These are phyloP conservation scores for Aspergillus persii DNA, from an alignment of 2,329 filamentous ascomycete species.

Conservation along the genomic window DNA sequence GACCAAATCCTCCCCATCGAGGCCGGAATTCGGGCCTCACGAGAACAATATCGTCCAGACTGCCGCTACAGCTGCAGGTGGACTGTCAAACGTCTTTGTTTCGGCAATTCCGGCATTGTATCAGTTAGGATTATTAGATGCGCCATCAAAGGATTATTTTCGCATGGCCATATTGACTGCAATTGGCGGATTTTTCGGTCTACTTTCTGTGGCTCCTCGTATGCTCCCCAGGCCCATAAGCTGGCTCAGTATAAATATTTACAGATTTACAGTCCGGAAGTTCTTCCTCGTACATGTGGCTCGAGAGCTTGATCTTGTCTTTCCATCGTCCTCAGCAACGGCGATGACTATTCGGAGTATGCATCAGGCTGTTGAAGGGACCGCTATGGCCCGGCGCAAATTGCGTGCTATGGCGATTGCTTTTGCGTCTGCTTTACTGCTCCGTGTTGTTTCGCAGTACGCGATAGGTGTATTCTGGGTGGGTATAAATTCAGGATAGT, in stretches of 20 bases:
- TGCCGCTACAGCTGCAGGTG: conserved; percentile 4
- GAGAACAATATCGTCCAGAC: conserved; percentile 8
- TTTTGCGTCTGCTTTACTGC: not conserved
- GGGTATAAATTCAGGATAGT: not conserved
- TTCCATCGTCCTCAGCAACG: conserved; percentile 3
- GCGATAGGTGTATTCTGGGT: conserved; percentile 6
- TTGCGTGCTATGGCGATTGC: not conserved
- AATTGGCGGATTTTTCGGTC: conserved; percentile 2
- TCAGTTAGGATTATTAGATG: conserved; percentile 1
- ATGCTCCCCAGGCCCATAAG: not conserved
- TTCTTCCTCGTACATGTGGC: conserved; percentile 6
- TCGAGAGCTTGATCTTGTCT: conserved; percentile 1
- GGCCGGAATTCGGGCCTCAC: conserved; percentile 1
- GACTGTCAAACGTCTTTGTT: conserved; percentile 5
- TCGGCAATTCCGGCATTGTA: conserved; percentile 4
- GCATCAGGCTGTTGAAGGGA: conserved; percentile 1
- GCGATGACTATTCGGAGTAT: conserved; percentile 5
- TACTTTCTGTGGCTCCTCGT: conserved; percentile 3
- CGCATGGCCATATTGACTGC: not conserved
- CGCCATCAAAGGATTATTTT: not conserved
- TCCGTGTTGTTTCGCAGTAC: conserved; percentile 3
- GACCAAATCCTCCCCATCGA: not conserved
- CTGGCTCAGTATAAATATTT: not conserved
- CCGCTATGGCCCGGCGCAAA: not conserved
- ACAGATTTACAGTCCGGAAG: not conserved